Evolutionary conservation across 2,329 filamentous ascomycete genomes (phyloP), one percentile per base, ranked within the genome.

Genomic region (Colletotrichum sojae): DNA sequence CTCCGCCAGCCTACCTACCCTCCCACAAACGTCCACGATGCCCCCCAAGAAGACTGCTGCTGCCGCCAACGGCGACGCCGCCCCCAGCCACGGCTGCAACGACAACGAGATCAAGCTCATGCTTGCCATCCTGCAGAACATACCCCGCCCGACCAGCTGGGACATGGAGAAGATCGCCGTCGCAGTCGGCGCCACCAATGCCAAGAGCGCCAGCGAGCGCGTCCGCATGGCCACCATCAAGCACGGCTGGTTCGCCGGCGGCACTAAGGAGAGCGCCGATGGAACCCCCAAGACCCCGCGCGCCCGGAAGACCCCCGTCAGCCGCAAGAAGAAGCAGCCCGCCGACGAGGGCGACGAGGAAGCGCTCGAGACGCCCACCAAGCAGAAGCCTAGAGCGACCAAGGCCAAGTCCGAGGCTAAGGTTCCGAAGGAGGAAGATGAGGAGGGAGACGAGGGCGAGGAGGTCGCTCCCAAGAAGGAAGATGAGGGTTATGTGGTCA

Each of bases 311-410:
- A n/a, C 22, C 2, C 20, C 62, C 22, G 57, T 46, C 9, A 36
- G 27, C 4, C 62, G 62, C 53, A 64, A 59, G 54, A 64, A 64
- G 46, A 64, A 59, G 54, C 54, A 22, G 62, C 49, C 39, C 31
- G 45, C 15, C 22, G 36, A 59, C 15, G 54, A 52, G 12, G 62
- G 20, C 2, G 60, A 63, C 16, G 51, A 63, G n/a, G 22, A 64
- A 9, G 45, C 45, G 15, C 48, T 22, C 48, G 54, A 55, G 20
- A 52, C 62, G 4, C 62, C 62, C 6, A 52, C 36, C 36, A 64
- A 45, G 45, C 59, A 64, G 62, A 46, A 46, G 45, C 16, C 45
- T 16, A 46, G 45, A 46, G 18, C 45, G 16, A 18, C 15, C 45
- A 46, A 46, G 45, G 45, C 45, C 31, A 36, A 36, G 31, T 36